These are phyloP conservation scores for Schizosaccharomyces pombe DNA, from an alignment of 805 yeast genomes.

Conservation along the genomic window DNA sequence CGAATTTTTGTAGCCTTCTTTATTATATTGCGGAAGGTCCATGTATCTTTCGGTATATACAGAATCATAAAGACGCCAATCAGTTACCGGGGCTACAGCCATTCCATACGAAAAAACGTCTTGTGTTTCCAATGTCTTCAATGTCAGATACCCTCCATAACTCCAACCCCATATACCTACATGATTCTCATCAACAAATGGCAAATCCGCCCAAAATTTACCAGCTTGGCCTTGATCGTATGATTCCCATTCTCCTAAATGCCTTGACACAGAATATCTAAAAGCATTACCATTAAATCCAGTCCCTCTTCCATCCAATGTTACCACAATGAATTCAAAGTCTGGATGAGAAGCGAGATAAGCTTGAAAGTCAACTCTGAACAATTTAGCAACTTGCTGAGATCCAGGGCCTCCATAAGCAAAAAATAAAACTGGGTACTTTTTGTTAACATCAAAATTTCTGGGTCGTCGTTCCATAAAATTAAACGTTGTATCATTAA, in stretches of 20 bases:
- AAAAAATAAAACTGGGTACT: conserved; percentile 70
- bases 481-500: conserved; percentile 30
- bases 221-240: conserved; percentile 76
- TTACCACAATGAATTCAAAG: conserved; percentile 37
- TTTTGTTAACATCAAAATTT: conserved; percentile 32
- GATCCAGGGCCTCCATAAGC: conserved; percentile 94
- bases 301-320: conserved; percentile 94
- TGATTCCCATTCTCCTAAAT: conserved; percentile 62
- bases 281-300: conserved; percentile 65
- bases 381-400: conserved; percentile 48
- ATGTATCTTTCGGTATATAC: conserved; percentile 87
- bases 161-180: conserved; percentile 97
- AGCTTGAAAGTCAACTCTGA: conserved; percentile 42
- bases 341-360: conserved; percentile 34
- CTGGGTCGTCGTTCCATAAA: conserved; percentile 58
- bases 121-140: conserved; percentile 72
- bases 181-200: conserved; percentile 39
- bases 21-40: conserved; percentile 55
- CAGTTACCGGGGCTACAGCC: conserved; percentile 85
- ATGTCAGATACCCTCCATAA: conserved; percentile 83
- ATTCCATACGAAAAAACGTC: conserved; percentile 71
- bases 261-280: conserved; percentile 59
- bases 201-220: conserved; percentile 34
- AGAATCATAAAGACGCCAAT: conserved; percentile 62
- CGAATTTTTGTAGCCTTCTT: conserved; percentile 33